Base-by-base conservation (phyloP, 768 basidiomycete genomes). In the Wakefieldia striispora region DNA sequence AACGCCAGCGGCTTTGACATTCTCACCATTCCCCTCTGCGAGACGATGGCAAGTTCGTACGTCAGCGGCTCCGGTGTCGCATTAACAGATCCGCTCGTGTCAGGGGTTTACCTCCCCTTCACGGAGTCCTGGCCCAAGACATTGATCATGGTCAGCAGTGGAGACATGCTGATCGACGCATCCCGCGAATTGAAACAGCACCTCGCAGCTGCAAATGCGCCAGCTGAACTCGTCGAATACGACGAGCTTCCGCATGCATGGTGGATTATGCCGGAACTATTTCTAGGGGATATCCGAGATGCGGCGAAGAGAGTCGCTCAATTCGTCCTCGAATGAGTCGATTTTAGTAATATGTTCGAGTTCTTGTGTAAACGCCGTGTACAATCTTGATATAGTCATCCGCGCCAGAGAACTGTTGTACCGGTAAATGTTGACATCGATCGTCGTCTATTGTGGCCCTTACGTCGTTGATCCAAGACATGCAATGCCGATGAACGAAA, bases 211-310 rank as follows among this genome's bases (percentile, higher is more conserved):
- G 3, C 31, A 0, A 27, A 39, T 1, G 21, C 33, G n/a, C 49
- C 50, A 1, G 63, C 58, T 3, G 57, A 65, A 14, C 51, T 67
- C 23, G 53, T 67, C 6, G 66, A 63, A 23, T 65, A 67, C 12
- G 37, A 51, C 10, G 50, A 46, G 3, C 49, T 51, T 17, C 60
- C 63, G 2, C 64, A 67, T 48, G 50, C 8, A 3, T 65, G 63
- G 57, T 67, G 64, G 63, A 6, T 21, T 3, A 12, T 65, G 33
- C 29, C 51, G 2, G 20, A 51, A 2, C 14, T 56, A 0, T 65
- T 67, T 31, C 16, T 36, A 6, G 57, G 54, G 19, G 38, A 53
- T 6, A 14, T 56, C 2, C 37, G 24, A 3, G 63, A 59, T 26
- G 46, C 52, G 12, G 44, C 24, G 14, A 16, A 50, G 40, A 62